Percentiles rank a stretch among this genome's conserved stretches.
Conservation (phyloP, 2,329 filamentous ascomycete species). For the Claviceps pusilla region DNA sequence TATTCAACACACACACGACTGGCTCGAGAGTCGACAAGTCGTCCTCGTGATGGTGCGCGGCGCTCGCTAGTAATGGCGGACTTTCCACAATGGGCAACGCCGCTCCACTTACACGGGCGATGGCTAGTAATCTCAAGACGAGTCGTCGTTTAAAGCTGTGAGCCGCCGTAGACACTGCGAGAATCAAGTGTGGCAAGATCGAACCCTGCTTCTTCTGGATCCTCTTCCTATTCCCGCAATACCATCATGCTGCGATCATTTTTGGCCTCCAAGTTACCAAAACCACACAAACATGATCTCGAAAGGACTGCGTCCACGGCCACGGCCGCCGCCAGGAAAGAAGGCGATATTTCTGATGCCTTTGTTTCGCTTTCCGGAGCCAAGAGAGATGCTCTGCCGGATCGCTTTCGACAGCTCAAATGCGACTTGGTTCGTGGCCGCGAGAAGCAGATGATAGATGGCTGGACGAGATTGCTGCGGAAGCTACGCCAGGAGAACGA, state of each 20-base stretch:
- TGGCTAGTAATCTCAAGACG: background rate
- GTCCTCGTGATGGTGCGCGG: background rate
- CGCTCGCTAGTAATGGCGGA: background rate
- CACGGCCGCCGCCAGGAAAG: conserved; percentile 21
- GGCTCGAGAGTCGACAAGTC: background rate
- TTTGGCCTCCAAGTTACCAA: background rate
- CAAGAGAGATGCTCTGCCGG: conserved; percentile 31
- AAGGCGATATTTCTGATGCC: conserved; percentile 47
- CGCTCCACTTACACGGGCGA: background rate
- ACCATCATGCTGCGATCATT: conserved; percentile 6
- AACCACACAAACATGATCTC: conserved; percentile 3
- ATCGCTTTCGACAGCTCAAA: conserved; percentile 42
- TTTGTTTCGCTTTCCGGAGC: conserved; percentile 44
- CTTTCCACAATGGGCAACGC: background rate
- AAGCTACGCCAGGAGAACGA: conserved; percentile 32
- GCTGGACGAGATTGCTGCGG: conserved; percentile 34
- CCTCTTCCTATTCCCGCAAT: background rate
- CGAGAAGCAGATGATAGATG: conserved; percentile 29
- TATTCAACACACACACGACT: too few species aligned
- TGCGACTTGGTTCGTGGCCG: conserved; percentile 33
- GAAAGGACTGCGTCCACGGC: conserved; percentile 1
- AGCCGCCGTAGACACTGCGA: too few species aligned
- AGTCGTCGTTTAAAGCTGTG: too few species aligned
- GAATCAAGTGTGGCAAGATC: too few species aligned
- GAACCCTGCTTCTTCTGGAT: too few species aligned